Base-by-base conservation (phyloP, 2,329 filamentous ascomycete genomes). In the Xylaria sp. region DNA sequence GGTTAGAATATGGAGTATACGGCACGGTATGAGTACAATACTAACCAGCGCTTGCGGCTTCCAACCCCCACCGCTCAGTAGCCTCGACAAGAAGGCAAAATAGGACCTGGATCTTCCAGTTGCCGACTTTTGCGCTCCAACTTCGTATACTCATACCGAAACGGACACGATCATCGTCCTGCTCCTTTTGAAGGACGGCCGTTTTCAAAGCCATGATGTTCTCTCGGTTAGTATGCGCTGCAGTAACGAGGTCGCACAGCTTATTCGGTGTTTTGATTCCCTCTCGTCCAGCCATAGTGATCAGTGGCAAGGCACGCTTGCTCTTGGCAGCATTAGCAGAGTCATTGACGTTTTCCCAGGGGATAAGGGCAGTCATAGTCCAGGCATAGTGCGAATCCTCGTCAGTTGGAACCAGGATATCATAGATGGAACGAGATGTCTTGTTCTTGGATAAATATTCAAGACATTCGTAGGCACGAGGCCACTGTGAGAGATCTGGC, bases 221-320 rank as follows among this genome's bases (percentile, higher is more conserved):
- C 3, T 75, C 67, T 51, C 83, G 78, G 65, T 92, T 80, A n/a
- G 76, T 79, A 54, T 88, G 79, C 7, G 88, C 83, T 19, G 84
- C 83, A 11, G 82, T 81, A 57, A 94, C 77, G 3, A 93, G 75
- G 64, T 86, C 85, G 49, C 82, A 83, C 4, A 91, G 76, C 71
- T 88, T 94, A 71, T 92, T 96, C 1, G 89, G 84, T 1, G 87
- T 83, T 69, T 89, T 91, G 71, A 96, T 85, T 4, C 91, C 91
- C 71, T 95, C 90, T 37, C 88, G 81, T 4, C 85, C 87, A 4
- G 89, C 87, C 35, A 84, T 76, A 2, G 82, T 81, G 2, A 86
- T 81, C 16, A 85, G 79, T 0, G 87, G 84, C 18, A 81, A 80
- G 2, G 81, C 76, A 18, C 75, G 71, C 69, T 84, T 88, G 52